Evolutionary conservation across 2,329 filamentous ascomycete genomes (phyloP).

Genomic region (Fusarium tanahbumbuense): DNA sequence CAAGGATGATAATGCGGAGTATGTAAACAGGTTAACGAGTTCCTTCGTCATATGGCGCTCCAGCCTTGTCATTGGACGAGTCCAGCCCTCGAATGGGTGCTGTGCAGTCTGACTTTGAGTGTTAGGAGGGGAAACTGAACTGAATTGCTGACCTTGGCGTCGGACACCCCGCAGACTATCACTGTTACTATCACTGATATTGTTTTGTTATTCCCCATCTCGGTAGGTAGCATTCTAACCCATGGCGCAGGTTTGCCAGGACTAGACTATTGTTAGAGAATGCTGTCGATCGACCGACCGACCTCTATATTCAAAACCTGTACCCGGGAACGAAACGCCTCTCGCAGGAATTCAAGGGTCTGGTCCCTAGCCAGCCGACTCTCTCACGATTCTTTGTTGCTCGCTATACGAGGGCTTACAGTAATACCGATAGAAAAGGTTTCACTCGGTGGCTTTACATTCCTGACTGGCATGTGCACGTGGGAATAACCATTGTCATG

Average conservation of each 20-base stretch:
- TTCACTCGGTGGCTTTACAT: slow-evolving; percentile 33
- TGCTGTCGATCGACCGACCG: slow-evolving; percentile 26
- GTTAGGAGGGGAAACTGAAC: slow-evolving; percentile 13
- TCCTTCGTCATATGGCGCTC: slow-evolving; percentile 22
- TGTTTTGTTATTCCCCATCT: slow-evolving; percentile 12
- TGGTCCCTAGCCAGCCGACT: slow-evolving; percentile 14
- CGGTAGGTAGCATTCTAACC: slow-evolving; percentile 21
- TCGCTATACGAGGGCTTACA: background rate
- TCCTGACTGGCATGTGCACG: slow-evolving; percentile 30
- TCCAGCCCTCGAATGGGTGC: background rate
- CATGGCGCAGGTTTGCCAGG: background rate
- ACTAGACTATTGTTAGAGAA: slow-evolving; percentile 22
- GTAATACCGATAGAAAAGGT: slow-evolving; percentile 7
- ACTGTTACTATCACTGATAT: background rate
- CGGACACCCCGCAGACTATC: slow-evolving; percentile 33
- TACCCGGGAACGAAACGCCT: slow-evolving; percentile 29
- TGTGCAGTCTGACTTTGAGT: slow-evolving; percentile 19
- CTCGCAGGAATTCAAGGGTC: slow-evolving; percentile 36
- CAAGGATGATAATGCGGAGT: slow-evolving; percentile 34
- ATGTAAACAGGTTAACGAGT: slow-evolving; percentile 26
- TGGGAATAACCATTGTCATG: slow-evolving; percentile 29
- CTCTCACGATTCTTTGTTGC: background rate
- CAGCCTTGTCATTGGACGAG: slow-evolving; percentile 25
- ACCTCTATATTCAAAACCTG: slow-evolving; percentile 9
- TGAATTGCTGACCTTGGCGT: slow-evolving; percentile 31